Evolutionary conservation across 2,329 filamentous ascomycete genomes (phyloP).

Genomic region (Neofusicoccum cordaticola): DNA sequence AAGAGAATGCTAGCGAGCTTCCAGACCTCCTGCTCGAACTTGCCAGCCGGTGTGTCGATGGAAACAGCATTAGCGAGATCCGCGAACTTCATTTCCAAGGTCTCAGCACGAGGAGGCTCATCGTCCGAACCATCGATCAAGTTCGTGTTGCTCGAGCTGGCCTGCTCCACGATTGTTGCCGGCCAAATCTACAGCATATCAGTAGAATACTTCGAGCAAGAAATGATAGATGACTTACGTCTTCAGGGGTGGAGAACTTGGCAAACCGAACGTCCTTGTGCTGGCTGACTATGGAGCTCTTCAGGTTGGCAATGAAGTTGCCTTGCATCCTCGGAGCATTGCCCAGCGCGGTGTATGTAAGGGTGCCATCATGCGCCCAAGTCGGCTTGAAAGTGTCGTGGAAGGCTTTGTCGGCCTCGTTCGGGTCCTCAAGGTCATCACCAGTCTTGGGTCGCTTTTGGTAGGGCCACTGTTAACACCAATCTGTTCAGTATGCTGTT

Average conservation of each 20-base stretch:
- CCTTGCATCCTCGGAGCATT: slow-evolving; percentile 40
- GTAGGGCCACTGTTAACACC: slow-evolving; percentile 72
- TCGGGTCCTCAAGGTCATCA: slow-evolving; percentile 62
- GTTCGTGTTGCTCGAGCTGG: not conserved
- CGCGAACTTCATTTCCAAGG: slow-evolving; percentile 42
- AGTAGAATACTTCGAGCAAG: slow-evolving; percentile 14
- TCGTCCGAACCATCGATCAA: slow-evolving; percentile 1
- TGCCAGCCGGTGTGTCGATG: slow-evolving; percentile 35
- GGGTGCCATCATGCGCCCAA: slow-evolving; percentile 72
- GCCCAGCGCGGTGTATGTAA: slow-evolving; percentile 61
- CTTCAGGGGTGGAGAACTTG: slow-evolving; percentile 53
- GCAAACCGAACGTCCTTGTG: slow-evolving; percentile 64
- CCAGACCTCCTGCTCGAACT: slow-evolving; percentile 76
- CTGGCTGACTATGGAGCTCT: slow-evolving; percentile 60
- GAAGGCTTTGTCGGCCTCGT: slow-evolving; percentile 63
- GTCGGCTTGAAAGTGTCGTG: slow-evolving; percentile 73
- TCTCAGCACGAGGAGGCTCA: slow-evolving; percentile 12
- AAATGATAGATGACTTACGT: slow-evolving; percentile 31
- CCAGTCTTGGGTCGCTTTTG: slow-evolving; percentile 72
- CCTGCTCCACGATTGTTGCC: slow-evolving; percentile 3
- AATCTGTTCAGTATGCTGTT: slow-evolving; percentile 36
- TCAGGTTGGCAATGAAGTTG: slow-evolving; percentile 54
- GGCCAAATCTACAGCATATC: slow-evolving; percentile 10
- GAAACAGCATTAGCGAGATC: slow-evolving; percentile 51
- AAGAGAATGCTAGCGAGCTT: slow-evolving; percentile 83